A percentile compares a stretch with the other conserved stretches of the same genome.
Conservation (phyloP, 306 rosid species). For the Citrullus colocynthis region DNA sequence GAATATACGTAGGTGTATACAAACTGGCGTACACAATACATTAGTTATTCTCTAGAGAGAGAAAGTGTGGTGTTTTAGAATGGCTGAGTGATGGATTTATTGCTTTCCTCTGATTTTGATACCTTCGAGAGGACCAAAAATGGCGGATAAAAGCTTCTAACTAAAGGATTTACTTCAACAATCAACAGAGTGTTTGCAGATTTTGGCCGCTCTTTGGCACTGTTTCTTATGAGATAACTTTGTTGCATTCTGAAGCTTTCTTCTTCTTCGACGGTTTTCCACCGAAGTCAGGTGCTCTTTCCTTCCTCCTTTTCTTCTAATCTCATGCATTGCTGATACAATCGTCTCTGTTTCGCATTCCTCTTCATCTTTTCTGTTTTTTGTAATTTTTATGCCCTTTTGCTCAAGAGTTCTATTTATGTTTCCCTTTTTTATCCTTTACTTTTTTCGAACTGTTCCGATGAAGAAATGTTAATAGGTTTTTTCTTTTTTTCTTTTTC, state of each 20-base stretch:
- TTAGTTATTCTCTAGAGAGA: not conserved
- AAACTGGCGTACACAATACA: not conserved
- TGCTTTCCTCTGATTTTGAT: slow-evolving; percentile 10
- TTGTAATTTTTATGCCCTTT: not conserved
- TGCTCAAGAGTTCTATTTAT: not conserved
- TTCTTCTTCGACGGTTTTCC: not conserved
- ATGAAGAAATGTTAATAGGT: not conserved
- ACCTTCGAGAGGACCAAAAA: slow-evolving; percentile 2
- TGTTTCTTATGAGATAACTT: not conserved
- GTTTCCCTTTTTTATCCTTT: not conserved
- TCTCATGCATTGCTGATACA: slow-evolving; percentile 4
- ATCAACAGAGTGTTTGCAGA: not conserved
- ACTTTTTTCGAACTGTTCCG: not conserved
- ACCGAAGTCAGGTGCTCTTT: not conserved
- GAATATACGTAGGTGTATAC: slow-evolving; percentile 8
- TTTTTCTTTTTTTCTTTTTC: not conserved
- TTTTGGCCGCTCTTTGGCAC: not conserved
- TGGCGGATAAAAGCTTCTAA: not conserved
- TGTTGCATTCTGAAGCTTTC: not conserved
- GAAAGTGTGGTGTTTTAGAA: slow-evolving; percentile 4
- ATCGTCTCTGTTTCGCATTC: not conserved
- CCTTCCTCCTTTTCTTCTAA: not conserved
- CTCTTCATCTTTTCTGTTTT: not conserved
- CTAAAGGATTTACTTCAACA: not conserved
- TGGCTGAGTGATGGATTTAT: not conserved